Base-by-base conservation (phyloP, 495 filamentous ascomycete species). In the Podospora appendiculata region DNA sequence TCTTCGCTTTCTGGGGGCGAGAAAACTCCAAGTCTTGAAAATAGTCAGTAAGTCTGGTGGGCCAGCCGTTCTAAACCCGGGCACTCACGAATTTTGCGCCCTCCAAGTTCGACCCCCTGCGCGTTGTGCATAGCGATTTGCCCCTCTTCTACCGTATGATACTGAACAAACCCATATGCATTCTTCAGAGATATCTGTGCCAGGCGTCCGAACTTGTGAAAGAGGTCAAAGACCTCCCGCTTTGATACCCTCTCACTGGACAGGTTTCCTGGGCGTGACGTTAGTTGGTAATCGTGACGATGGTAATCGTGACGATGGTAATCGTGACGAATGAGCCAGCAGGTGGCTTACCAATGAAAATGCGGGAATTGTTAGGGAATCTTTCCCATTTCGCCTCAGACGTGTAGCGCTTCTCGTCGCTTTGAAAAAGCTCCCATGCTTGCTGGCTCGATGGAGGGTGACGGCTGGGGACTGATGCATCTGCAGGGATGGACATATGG, bases 161-260 rank as follows among this genome's bases (percentile, higher is more conserved):
- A 98, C 63, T 98, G 93, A 40, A 96, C 90, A 61, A 98, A 98
- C 4, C 93, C 93, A 70, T 95, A 98, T 2, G 90, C 90, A 65
- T 91, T 89, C 63, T 97, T 97, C 61, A 98, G 88, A 2, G 91
- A 96, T 39, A 98, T 89, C 65, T 98, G 93, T 3, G 92, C 92
- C 36, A 98, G 72, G 50, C 84, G 86, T 35, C 93, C 93, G 67
- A 90, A 91, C 41, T 79, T 78, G 63, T 86, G 83, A 60, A 98
- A 98, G 13, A 89, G 76, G 54, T 92, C 85, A 61, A 95, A 97
- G 38, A 97, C 79, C 65, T 96, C 92, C 53, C 87, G 81, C 66
- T 98, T 97, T 0, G 91, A 91, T 10, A 95, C 90, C 63, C 88
- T 81, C 61, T 98, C 93, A 19, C 87, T 91, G 25, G 89, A 90